Conservation (phyloP, 495 filamentous ascomycete genomes). For the Tuber magnatum region DNA sequence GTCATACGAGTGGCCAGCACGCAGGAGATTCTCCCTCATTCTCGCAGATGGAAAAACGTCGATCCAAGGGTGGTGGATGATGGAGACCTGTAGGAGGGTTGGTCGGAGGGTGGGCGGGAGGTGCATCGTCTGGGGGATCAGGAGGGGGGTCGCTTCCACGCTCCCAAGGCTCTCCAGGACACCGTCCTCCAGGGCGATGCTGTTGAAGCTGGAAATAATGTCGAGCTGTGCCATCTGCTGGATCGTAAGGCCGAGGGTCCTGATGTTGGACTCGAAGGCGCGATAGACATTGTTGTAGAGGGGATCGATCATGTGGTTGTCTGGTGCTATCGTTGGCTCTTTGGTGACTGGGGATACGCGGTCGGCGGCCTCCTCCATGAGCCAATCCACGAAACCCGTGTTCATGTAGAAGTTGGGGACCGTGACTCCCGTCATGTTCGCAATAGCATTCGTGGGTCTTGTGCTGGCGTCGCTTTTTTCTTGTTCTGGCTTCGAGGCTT, state of each 20-base stretch:
- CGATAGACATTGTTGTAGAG: conserved; percentile 27
- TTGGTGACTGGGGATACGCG: neutral
- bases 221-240: conserved; percentile 8
- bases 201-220: conserved; percentile 21
- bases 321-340: neutral
- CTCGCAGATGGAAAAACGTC: conserved; percentile 50
- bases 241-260: conserved; percentile 18
- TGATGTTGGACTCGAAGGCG: conserved; percentile 18
- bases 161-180: neutral
- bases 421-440: neutral
- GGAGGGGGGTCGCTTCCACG: neutral
- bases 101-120: conserved; percentile 46
- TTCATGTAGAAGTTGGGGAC: neutral
- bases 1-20: conserved; percentile 42
- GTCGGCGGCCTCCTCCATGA: neutral
- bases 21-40: conserved; percentile 50
- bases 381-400: neutral
- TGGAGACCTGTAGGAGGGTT: conserved; percentile 45
- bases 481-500: neutral
- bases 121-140: neutral
- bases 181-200: conserved; percentile 10
- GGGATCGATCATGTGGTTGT: conserved; percentile 19
- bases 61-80: conserved; percentile 49
- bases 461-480: neutral
- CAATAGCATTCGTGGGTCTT: neutral